These are phyloP conservation scores for Gossypium laxum DNA, from an alignment of 441 rosid genomes.

Conservation along the genomic window DNA sequence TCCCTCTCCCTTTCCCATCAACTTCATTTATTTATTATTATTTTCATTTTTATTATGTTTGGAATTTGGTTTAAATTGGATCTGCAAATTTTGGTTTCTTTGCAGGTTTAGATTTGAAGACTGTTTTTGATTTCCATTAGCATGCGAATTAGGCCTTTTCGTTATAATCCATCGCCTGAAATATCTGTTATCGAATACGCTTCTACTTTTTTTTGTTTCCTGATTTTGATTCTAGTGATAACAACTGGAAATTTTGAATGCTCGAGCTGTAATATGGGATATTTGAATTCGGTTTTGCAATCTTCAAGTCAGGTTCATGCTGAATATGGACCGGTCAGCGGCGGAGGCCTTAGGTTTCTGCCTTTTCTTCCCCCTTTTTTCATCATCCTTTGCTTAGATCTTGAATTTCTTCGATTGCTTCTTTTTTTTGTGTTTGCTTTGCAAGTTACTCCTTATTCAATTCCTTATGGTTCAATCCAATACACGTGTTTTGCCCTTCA, in stretches of 20 bases:
- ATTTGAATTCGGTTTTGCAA: slow-evolving; percentile 63
- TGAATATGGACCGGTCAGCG: slow-evolving; percentile 70
- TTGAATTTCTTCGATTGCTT: not conserved
- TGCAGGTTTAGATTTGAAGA: not conserved
- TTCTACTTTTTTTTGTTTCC: slow-evolving; percentile 11
- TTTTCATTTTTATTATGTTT: not conserved
- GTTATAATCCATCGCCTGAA: not conserved
- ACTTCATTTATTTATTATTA: not conserved
- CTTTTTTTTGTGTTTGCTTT: not conserved
- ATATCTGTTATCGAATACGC: slow-evolving; percentile 5
- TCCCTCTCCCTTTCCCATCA: not conserved
- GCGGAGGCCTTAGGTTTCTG: slow-evolving; percentile 77
- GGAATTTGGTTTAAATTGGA: not conserved
- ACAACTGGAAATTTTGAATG: slow-evolving; percentile 15
- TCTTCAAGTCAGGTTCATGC: slow-evolving; percentile 64
- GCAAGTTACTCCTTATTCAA: not conserved
- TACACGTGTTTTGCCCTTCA: no score
- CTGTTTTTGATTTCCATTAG: not conserved
- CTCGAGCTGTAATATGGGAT: slow-evolving; percentile 43
- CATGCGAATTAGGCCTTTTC: slow-evolving; percentile 4
- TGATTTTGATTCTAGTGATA: slow-evolving; percentile 16
- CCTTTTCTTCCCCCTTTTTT: not conserved
- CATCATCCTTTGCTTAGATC: not conserved
- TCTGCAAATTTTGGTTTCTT: not conserved
- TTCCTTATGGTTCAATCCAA: no score